Evolutionary conservation across 805 yeast species (phyloP), one percentile per base, ranked within the genome.

Genomic region (Saccharomycopsis sp.): DNA sequence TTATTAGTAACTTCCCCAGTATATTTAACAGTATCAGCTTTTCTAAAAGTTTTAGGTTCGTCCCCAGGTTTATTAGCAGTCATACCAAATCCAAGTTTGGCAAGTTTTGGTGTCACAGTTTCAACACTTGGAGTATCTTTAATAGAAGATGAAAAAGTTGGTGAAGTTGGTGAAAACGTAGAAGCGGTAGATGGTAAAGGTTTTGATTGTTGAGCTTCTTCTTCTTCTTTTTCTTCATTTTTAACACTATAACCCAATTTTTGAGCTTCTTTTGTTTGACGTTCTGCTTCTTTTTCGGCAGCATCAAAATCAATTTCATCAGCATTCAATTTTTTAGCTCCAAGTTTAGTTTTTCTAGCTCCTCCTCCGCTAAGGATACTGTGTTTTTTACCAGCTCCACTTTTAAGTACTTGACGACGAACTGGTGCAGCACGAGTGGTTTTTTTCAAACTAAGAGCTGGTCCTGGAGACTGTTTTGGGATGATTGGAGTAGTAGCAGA

Each of bases 81-180:
- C 94, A 86, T 88, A 51, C 96, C 96, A 54, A 87, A 87, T 1
- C 96, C 95, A 47, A 87, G 66, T 56, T 72, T 80, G 45, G 92
- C 92, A 57, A 84, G 78, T 47, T 76, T 67, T 48, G 80, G 87
- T 6, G 84, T 70, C 25, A 76, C 65, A 41, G 65, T 66, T 42
- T 69, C 69, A 49, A 69, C 69, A 46, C 51, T 49, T 13, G 51
- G 25, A 17, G 19, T 31, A 5, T 25, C 31, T 6, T 23, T 25
- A 30, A 13, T 6, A 12, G 35, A 8, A 6, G 25, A 5, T 31
- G 35, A 18, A 15, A 31, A 9, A 14, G 35, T 31, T 30, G 33
- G 33, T 8, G 36, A 19, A 15, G 12, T 10, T 33, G 36, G 36
- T 2, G 36, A 32, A 17, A 32, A 17, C 13, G 33, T 9, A 9